Base-by-base conservation (phyloP, 345 rosid species). In the Chamaenerion angustifolium region DNA sequence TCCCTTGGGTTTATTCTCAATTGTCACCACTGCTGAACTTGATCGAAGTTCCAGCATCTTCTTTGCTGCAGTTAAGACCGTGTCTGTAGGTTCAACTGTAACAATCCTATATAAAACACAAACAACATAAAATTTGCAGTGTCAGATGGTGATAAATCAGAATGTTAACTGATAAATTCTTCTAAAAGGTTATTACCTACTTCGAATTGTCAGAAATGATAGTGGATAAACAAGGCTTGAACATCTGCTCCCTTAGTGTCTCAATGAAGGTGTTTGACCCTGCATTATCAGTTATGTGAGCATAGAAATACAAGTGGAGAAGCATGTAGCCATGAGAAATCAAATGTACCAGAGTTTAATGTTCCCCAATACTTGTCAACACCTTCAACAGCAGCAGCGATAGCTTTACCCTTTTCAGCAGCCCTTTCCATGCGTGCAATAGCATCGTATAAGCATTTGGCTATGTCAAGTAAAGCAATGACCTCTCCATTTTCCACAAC, bases 341-440 rank as follows among this genome's bases (percentile, higher is more conserved):
- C 65, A 23, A 31, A 67, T 82, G 15, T 17, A 93, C 99, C 97
- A 63, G 95, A 67, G 12, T 80, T 45, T 25, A 89, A 73, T 48
- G 97, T 59, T 50, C 95, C 88, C 95, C 97, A 93, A 53, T 76
- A 75, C 52, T 79, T 93, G 56, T 93, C 99, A 56, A 83, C 97
- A 37, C 97, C 99, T 85, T 93, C 99, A 49, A 93, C 99, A 6
- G 97, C 96, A 31, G 99, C 97, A 70, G 99, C 97, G 56, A 93
- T 85, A 40, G 97, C 99, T 56, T 93, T 93, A 56, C 99, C 96
- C 64, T 93, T 93, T 71, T 93, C 99, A 68, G 94, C 92, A 23
- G 92, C 92, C 68, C 99, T 93, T 74, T 93, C 99, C 99, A 93
- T 68, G 44, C 99, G 95, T 56, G 95, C 95, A 71, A 93, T 93